Evolutionary conservation across 2,329 filamentous ascomycete genomes (phyloP), one percentile per base, ranked within the genome.

Genomic region (Aspergillus pseudoterreus): DNA sequence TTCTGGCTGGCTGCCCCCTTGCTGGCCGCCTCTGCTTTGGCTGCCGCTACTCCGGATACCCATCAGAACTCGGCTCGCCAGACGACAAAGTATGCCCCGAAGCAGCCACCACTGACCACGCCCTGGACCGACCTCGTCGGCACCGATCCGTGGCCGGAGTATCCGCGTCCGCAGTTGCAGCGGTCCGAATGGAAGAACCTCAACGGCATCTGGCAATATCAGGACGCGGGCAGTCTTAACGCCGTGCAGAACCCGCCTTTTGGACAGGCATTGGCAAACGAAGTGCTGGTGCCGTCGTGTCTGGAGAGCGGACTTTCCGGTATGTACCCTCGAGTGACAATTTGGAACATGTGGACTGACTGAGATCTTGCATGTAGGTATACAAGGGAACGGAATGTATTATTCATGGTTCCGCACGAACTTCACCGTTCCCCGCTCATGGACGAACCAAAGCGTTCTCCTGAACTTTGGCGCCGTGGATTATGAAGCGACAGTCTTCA

Each of bases 231-330:
- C 1, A 63, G 64, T 32, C 58, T 71, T 5, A 63, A 68, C 35
- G 75, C 72, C 5, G 58, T 75, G 19, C 58, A 71, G 3, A 64
- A 52, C 17, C 78, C 77, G 1, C 77, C 78, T 0, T 75, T 76
- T 51, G 71, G 71, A 1, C 65, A 75, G 51, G 63, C 62, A 2
- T 66, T 80, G 6, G 64, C 64, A 4, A 62, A 71, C 4, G 67
- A 78, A 21, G 77, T 82, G 0, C 59, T 82, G 17, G 70, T 82
- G 5, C 79, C 79, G 0, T 81, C 78, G 6, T 82, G 79, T 56
- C 63, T 82, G 8, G 79, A 82, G 59, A 80, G 78, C 60, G 78
- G 73, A 2, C 62, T 82, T 14, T 80, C 77, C 35, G 78, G 78
- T 72, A 52, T 17, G 52, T 17, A 41, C 6, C 2, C 15, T 1